phyloP scores from a whole-genome alignment of 192 early-diverging fungal genomes.

The Piromyces finnis region DNA sequence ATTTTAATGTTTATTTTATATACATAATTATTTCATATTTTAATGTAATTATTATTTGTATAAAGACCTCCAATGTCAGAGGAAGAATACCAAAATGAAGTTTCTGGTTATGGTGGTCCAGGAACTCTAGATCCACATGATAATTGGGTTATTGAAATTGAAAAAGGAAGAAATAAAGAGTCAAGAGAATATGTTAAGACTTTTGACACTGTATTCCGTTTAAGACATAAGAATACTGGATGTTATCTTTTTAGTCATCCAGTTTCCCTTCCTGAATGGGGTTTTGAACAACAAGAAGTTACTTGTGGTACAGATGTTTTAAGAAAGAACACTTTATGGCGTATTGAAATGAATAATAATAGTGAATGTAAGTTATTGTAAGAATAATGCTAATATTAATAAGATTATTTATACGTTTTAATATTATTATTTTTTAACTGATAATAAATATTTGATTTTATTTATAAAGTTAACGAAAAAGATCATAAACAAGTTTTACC shows the following conservation, averaged over 20 bases:
- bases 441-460: neutral
- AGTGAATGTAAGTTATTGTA: slow-evolving; percentile 85
- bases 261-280: slow-evolving; percentile 69
- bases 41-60: too few species aligned
- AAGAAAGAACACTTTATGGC: slow-evolving; percentile 10
- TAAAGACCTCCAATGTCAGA: slow-evolving; percentile 39
- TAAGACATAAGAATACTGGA: slow-evolving; percentile 50
- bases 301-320: slow-evolving; percentile 54
- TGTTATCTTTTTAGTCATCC: slow-evolving; percentile 59
- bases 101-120: slow-evolving; percentile 72
- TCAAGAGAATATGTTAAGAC: slow-evolving; percentile 23
- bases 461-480: slow-evolving; percentile 8
- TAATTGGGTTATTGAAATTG: slow-evolving; percentile 73
- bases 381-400: slow-evolving; percentile 55
- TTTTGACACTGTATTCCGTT: slow-evolving; percentile 59
- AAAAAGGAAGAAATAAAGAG: slow-evolving; percentile 12
- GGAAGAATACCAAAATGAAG: slow-evolving; percentile 75
- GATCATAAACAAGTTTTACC: slow-evolving; percentile 42
- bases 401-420: neutral
- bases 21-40: too few species aligned
- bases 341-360: slow-evolving; percentile 9
- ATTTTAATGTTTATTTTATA: too few species aligned
- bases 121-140: slow-evolving; percentile 63
- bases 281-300: slow-evolving; percentile 66
- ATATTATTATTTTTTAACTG: neutral